Conservation (phyloP, 176 grass and related monocot genomes). For the Hyparrhenia diplandra region DNA sequence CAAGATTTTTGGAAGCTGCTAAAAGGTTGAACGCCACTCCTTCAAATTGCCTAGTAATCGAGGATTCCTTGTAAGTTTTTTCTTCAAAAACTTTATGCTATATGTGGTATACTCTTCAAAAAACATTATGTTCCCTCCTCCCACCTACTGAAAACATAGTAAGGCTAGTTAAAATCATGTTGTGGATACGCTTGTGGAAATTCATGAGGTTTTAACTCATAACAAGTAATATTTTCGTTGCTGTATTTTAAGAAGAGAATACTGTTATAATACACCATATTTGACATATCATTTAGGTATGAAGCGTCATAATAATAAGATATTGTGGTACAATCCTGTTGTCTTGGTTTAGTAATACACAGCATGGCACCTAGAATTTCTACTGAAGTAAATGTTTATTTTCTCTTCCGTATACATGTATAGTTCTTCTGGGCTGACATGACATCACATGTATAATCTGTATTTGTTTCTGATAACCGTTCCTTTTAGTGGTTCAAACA, state of each 20-base stretch:
- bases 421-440: not conserved
- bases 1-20: conserved; percentile 93
- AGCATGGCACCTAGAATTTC: not conserved
- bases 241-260: not conserved
- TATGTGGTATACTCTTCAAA: not conserved
- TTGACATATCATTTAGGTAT: conserved; percentile 13
- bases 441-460: conserved; percentile 4
- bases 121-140: not conserved
- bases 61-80: conserved; percentile 84
- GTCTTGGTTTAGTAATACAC: not conserved
- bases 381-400: not conserved
- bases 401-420: conserved; percentile 13
- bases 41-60: conserved; percentile 87
- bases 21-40: conserved; percentile 72
- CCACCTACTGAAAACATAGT: not conserved
- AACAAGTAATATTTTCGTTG: not conserved
- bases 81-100: conserved; percentile 14
- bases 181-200: not conserved
- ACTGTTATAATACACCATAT: not conserved
- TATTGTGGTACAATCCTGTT: not conserved
- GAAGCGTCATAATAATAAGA: not conserved
- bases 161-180: not conserved
- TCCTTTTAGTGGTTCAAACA: not conserved
- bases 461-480: not conserved
- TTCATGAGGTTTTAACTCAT: not conserved